Conservation (phyloP, 2,329 filamentous ascomycete genomes). For the Phialocephala sp. region DNA sequence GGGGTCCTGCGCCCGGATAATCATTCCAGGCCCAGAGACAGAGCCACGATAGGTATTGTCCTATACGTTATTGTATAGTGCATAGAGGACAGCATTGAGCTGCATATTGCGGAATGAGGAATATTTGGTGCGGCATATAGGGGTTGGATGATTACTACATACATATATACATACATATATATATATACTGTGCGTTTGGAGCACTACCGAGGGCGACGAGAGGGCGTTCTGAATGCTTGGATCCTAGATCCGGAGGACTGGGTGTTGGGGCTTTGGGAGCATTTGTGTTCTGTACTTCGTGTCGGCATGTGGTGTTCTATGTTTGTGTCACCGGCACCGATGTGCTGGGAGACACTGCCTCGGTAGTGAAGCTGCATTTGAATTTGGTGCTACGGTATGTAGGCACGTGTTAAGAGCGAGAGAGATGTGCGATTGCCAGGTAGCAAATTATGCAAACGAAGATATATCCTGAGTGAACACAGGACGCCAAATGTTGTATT, state of each 20-base stretch:
- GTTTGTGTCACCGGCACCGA: background rate
- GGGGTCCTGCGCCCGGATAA: background rate
- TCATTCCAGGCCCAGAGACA: background rate
- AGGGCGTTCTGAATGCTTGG: background rate
- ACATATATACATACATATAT: too few relatives aligned
- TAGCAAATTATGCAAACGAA: background rate
- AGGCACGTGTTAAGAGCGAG: background rate
- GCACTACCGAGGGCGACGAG: too few relatives aligned
- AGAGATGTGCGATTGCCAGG: background rate
- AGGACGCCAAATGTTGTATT: background rate
- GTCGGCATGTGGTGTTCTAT: background rate
- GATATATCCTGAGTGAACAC: background rate
- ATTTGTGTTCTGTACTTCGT: background rate
- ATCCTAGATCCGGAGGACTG: background rate
- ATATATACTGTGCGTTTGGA: background rate
- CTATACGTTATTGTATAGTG: background rate
- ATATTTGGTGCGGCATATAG: background rate
- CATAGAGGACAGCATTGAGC: background rate
- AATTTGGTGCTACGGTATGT: constrained; percentile 2
- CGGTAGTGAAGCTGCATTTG: background rate
- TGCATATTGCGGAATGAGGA: background rate
- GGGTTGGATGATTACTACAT: background rate
- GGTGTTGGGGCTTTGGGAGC: background rate
- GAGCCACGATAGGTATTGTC: too few relatives aligned
- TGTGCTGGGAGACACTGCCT: background rate